These are phyloP conservation scores for Malassezia cuniculi DNA, from an alignment of 1,284 basidiomycete species.

Conservation along the genomic window DNA sequence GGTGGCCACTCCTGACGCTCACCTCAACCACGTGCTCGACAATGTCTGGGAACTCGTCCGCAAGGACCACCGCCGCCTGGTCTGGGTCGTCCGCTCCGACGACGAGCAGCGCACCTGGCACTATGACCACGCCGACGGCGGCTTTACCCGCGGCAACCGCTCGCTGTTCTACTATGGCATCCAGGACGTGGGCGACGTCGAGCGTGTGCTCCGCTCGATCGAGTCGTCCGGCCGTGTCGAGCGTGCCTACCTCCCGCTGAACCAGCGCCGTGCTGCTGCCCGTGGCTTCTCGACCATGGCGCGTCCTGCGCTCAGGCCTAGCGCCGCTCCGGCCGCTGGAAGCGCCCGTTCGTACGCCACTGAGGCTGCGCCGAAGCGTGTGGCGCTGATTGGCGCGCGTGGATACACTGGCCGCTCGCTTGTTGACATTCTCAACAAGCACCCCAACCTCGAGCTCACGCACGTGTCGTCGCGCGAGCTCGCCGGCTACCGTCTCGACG, in stretches of 20 bases:
- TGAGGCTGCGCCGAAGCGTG: slow-evolving; percentile 53
- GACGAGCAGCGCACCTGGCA: slow-evolving; percentile 96
- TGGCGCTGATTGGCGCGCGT: slow-evolving; percentile 89
- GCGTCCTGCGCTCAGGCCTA: slow-evolving; percentile 38
- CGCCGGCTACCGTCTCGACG: slow-evolving; percentile 64
- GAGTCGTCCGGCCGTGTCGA: slow-evolving; percentile 76
- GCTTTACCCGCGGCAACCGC: slow-evolving; percentile 80
- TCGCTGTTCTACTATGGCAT: slow-evolving; percentile 97
- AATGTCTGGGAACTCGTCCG: slow-evolving; percentile 92
- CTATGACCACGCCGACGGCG: slow-evolving; percentile 93
- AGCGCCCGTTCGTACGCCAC: slow-evolving; percentile 52
- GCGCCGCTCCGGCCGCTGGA: slow-evolving; percentile 58
- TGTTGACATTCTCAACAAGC: slow-evolving; percentile 66
- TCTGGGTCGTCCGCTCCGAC: slow-evolving; percentile 90
- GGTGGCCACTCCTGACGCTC: slow-evolving; percentile 70
- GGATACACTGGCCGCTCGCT: slow-evolving; percentile 90
- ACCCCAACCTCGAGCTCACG: slow-evolving; percentile 74
- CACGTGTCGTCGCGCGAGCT: slow-evolving; percentile 95
- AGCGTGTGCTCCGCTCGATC: slow-evolving; percentile 59
- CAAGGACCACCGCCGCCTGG: slow-evolving; percentile 83
- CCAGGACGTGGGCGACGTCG: slow-evolving; percentile 80
- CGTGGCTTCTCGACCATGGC: slow-evolving; percentile 40
- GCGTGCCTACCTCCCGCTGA: slow-evolving; percentile 76
- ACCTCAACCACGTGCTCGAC: slow-evolving; percentile 87
- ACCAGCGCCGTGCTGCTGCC: slow-evolving; percentile 55